Percentiles rank a stretch among this genome's conserved stretches.
phyloP scores from a whole-genome alignment of 495 filamentous ascomycete genomes.

The Trichoderma reesei region DNA sequence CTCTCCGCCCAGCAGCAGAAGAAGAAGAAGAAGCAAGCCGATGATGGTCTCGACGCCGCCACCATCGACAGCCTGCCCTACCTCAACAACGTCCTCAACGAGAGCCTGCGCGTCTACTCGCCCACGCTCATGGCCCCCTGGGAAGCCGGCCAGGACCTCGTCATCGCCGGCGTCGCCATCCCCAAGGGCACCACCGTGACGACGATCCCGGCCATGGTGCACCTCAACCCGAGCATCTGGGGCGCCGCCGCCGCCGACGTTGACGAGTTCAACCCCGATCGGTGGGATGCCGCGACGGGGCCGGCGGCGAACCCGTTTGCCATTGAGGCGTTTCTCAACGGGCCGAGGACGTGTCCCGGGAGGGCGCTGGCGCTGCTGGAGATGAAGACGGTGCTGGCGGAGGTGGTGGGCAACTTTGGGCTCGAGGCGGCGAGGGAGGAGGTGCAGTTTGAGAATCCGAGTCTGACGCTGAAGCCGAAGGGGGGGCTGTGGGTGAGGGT shows the following conservation, averaged over 20 bases:
- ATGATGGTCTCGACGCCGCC: slow-evolving; percentile 16
- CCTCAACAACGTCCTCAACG: slow-evolving; percentile 29
- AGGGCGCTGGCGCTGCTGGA: slow-evolving; percentile 19
- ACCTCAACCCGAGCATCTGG: slow-evolving; percentile 25
- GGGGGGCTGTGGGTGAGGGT: slow-evolving; percentile 18
- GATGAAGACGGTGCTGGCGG: slow-evolving; percentile 21
- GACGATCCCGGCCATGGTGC: slow-evolving; percentile 19
- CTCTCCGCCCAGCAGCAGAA: slow-evolving; percentile 12
- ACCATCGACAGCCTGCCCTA: slow-evolving; percentile 26
- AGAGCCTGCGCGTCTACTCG: slow-evolving; percentile 30
- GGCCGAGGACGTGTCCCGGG: slow-evolving; percentile 24
- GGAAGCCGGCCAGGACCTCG: slow-evolving; percentile 17
- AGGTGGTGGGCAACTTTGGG: slow-evolving; percentile 18
- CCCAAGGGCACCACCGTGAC: slow-evolving; percentile 25
- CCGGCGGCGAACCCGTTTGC: slow-evolving; percentile 17
- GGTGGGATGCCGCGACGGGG: slow-evolving; percentile 22
- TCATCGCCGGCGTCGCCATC: slow-evolving; percentile 21
- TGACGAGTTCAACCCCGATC: slow-evolving; percentile 22
- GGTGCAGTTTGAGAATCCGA: slow-evolving; percentile 19
- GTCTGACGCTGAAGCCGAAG: slow-evolving; percentile 20
- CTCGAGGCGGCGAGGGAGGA: slow-evolving; percentile 18
- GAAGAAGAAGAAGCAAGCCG: slow-evolving; percentile 18
- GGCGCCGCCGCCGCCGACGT: slow-evolving; percentile 23
- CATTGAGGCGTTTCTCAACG: slow-evolving; percentile 22
- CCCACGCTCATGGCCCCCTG: slow-evolving; percentile 14